Conservation (phyloP, 2,329 filamentous ascomycete species). For the Colletotrichum agaves region DNA sequence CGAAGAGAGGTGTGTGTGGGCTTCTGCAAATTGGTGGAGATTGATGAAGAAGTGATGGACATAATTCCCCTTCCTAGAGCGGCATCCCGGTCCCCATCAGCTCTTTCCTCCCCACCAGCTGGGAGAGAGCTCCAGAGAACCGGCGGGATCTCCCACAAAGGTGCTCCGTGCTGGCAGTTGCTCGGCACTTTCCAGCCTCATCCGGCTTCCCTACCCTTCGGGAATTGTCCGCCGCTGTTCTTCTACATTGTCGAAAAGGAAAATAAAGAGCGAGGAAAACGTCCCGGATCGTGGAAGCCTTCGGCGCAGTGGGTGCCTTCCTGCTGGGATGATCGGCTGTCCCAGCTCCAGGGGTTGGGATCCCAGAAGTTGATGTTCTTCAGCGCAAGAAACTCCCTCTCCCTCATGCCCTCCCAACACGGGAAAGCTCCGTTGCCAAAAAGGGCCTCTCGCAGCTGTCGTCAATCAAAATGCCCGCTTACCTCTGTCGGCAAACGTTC, state of each 20-base stretch:
- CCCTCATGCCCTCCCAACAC: not conserved
- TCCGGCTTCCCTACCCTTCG: constrained; percentile 17
- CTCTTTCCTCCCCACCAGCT: not conserved
- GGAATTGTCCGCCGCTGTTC: constrained; percentile 15
- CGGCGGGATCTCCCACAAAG: constrained; percentile 7
- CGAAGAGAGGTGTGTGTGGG: not conserved
- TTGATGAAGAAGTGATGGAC: not conserved
- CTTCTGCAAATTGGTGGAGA: constrained; percentile 8
- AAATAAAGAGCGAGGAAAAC: not conserved
- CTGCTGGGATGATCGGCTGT: not conserved
- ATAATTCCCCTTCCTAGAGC: too few relatives aligned
- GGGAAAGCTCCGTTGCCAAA: constrained; percentile 2
- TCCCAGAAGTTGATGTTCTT: not conserved
- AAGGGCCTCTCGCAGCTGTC: not conserved
- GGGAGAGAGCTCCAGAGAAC: not conserved
- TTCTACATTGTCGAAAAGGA: constrained; percentile 8
- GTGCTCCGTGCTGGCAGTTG: constrained; percentile 22
- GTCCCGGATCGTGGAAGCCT: constrained; percentile 27
- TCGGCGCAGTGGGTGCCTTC: not conserved
- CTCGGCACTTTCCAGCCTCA: constrained; percentile 33
- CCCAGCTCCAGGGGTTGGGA: constrained; percentile 3
- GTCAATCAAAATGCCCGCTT: too few relatives aligned
- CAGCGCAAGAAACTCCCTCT: not conserved
- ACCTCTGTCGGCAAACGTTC: not conserved
- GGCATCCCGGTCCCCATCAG: not conserved